Evolutionary conservation across 2,329 filamentous ascomycete genomes (phyloP), one percentile per base, ranked within the genome.

Genomic region (Colletotrichum spaethianum): DNA sequence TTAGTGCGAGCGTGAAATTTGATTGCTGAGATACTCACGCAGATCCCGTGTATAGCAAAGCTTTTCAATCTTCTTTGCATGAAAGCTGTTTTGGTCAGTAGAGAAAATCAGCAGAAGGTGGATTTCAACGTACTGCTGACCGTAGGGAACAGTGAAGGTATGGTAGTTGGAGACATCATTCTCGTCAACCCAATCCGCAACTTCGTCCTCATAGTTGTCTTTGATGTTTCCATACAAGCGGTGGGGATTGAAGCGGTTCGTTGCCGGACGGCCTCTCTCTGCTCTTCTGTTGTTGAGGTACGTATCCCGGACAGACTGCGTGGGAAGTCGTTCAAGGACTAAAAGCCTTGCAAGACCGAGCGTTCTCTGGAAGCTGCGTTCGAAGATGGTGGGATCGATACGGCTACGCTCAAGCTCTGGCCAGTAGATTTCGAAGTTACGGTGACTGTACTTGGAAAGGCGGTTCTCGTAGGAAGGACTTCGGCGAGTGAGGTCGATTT

Each of bases 391-490:
- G 6, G 94, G 94, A 76, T 97, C 94, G 65, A 97, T 85, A 14
- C 89, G 88, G n/a, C 89, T 89, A 23, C 94, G 90, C 73, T 96
- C 92, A 18, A 97, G 85, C 12, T 90, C 86, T 1, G 92, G 88
- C 91, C 93, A 97, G 79, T 93, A 93, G 0, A 96, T 90, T 80
- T 97, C 94, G 75, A 97, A 97, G 20, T 94, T 93, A 53, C 94
- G 87, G 77, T 93, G 93, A 18, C 93, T 93, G 80, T 97, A 96
- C 80, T 97, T 97, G 20, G 93, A 94, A 16, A 97, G 86, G 12
- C 94, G 91, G 75, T 94, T 97, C 78, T 97, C 94, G 76, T 97
- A 97, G 0, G 94, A 96, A 0, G 94, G 94, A 23, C 93, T 96
- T 52, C 94, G 90, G 26, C 94, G 89, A 4, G 90, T 91, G 44